Percentiles rank a stretch among this genome's conserved stretches.
Conservation (phyloP, 106 monocot genomes). For the Platanthera zijinensis region DNA sequence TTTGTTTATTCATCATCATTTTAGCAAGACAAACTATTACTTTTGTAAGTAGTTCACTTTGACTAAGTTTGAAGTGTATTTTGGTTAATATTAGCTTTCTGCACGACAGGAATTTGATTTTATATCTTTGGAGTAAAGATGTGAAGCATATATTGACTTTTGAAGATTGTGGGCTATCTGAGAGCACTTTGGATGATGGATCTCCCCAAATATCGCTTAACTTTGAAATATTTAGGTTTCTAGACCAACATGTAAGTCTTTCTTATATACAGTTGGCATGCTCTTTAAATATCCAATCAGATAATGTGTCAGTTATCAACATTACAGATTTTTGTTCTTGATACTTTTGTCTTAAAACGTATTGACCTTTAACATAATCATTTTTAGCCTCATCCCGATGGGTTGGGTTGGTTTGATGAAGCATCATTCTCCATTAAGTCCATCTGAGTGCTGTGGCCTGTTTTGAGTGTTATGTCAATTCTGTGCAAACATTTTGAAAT, state of each 20-base stretch:
- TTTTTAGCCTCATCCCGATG: background rate
- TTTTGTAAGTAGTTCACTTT: background rate
- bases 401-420: background rate
- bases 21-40: background rate
- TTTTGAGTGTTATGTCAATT: too few species aligned
- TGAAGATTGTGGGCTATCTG: slow-evolving; percentile 55
- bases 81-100: background rate
- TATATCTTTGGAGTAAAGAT: slow-evolving; percentile 85
- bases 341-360: background rate
- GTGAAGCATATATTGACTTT: slow-evolving; percentile 60
- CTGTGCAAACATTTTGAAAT: too few species aligned
- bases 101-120: slow-evolving; percentile 64
- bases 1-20: background rate
- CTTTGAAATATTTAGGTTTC: slow-evolving; percentile 70
- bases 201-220: slow-evolving; percentile 44
- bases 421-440: background rate
- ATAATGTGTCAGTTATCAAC: background rate
- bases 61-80: background rate
- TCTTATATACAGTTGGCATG: slow-evolving; percentile 1
- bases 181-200: slow-evolving; percentile 32
- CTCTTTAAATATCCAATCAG: background rate
- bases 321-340: too few species aligned
- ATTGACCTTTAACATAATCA: background rate
- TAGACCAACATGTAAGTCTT: slow-evolving; percentile 73
- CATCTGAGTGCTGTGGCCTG: too few species aligned